Evolutionary conservation across 2,329 filamentous ascomycete species (phyloP).

Genomic region (Esteya vermicola): DNA sequence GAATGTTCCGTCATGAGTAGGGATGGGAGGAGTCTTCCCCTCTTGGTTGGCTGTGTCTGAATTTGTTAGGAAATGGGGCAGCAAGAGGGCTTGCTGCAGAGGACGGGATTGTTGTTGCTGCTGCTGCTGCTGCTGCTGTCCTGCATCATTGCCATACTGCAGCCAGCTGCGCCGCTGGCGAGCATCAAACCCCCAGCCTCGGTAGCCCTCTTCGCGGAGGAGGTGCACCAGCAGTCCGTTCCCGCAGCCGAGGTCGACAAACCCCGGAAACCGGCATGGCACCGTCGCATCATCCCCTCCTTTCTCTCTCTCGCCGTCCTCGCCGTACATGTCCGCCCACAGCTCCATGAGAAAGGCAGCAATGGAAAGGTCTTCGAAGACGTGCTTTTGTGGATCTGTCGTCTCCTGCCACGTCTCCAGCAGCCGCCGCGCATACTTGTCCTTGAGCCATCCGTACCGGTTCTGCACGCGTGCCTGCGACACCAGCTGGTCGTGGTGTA

Average conservation of each 20-base stretch:
- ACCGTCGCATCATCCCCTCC: conserved; percentile 1
- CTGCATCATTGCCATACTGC: conserved; percentile 39
- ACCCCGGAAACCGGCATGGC: conserved; percentile 54
- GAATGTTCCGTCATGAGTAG: conserved; percentile 51
- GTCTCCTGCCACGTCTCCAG: conserved; percentile 70
- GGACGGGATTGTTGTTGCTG: too few species aligned
- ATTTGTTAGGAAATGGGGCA: conserved; percentile 5
- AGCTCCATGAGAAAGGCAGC: conserved; percentile 86
- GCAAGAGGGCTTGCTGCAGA: conserved; percentile 28
- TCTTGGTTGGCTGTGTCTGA: too few species aligned
- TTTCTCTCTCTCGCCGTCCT: background rate
- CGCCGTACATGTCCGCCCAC: conserved; percentile 69
- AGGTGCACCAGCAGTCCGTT: conserved; percentile 85
- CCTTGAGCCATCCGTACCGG: conserved; percentile 68
- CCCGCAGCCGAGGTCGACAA: conserved; percentile 91
- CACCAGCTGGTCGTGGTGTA: conserved; percentile 70
- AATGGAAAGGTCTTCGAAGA: conserved; percentile 88
- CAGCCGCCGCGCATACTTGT: conserved; percentile 57
- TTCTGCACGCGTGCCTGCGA: conserved; percentile 66
- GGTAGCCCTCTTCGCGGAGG: conserved; percentile 64
- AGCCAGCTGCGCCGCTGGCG: conserved; percentile 74
- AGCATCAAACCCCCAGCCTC: conserved; percentile 85
- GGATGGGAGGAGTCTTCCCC: background rate
- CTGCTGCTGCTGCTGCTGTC: conserved; percentile 2
- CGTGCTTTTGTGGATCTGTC: conserved; percentile 80